These are phyloP conservation scores for Hondaea fermentalgiana DNA, from an alignment of 108 stramenopile species.

Conservation along the genomic window DNA sequence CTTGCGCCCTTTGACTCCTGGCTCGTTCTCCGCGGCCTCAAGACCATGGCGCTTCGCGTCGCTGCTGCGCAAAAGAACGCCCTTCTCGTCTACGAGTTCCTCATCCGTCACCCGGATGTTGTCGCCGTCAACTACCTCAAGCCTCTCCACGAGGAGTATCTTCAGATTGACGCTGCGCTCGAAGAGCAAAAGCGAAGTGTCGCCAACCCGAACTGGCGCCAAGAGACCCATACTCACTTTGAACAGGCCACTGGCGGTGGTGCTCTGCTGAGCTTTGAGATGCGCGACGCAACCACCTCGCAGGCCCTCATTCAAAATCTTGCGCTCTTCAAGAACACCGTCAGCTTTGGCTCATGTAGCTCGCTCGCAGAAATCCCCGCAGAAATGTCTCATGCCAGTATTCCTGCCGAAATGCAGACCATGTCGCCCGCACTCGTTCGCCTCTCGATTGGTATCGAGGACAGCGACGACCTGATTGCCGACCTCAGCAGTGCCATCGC, in stretches of 20 bases:
- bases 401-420: constrained; percentile 36
- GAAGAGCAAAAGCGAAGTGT: not conserved
- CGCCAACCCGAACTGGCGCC: not conserved
- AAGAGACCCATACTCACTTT: not conserved
- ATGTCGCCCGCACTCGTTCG: constrained; percentile 19
- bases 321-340: constrained; percentile 49
- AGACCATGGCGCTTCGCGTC: constrained; percentile 30
- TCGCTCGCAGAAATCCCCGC: constrained; percentile 43
- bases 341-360: constrained; percentile 45
- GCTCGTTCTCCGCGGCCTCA: constrained; percentile 21
- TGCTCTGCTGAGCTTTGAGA: constrained; percentile 42
- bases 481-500: constrained; percentile 18
- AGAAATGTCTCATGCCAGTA: constrained; percentile 43
- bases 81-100: not conserved
- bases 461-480: not conserved
- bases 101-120: not conserved
- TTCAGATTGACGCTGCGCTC: not conserved
- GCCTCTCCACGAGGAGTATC: not conserved
- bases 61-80: constrained; percentile 14
- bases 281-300: constrained; percentile 22
- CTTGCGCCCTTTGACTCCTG: constrained; percentile 30
- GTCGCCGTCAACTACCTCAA: constrained; percentile 15
- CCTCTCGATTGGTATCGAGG: constrained; percentile 24
- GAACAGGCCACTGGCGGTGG: constrained; percentile 40
- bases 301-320: constrained; percentile 32